Evolutionary conservation across 768 basidiomycete species (phyloP), one percentile per base, ranked within the genome.

Genomic region (Tubosaeta sp.): DNA sequence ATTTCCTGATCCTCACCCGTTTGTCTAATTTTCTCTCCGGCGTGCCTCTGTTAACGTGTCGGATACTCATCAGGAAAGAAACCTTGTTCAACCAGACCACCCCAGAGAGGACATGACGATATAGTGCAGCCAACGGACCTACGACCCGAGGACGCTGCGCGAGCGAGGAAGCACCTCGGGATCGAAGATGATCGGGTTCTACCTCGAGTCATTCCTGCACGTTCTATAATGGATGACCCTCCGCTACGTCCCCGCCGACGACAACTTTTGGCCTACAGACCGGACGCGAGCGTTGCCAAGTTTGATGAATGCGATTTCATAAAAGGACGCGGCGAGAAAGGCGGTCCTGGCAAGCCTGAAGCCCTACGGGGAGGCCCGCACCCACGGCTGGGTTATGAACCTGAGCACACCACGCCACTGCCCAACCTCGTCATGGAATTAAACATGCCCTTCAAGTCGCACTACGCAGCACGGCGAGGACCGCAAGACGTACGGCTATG

Each of bases 131-230:
- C n/a, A n/a, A n/a, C n/a, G n/a, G n/a, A n/a, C n/a, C n/a, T n/a
- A n/a, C n/a, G n/a, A n/a, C n/a, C n/a, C n/a, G n/a, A n/a, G n/a
- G n/a, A n/a, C n/a, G n/a, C n/a, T n/a, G n/a, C n/a, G n/a, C n/a
- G n/a, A n/a, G n/a, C n/a, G n/a, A n/a, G n/a, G n/a, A n/a, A n/a
- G n/a, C n/a, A n/a, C n/a, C n/a, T n/a, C n/a, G n/a, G n/a, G n/a
- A n/a, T n/a, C n/a, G n/a, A n/a, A n/a, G n/a, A n/a, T n/a, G n/a
- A n/a, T n/a, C n/a, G n/a, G n/a, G n/a, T n/a, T n/a, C n/a, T n/a
- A 71, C 36, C 41, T 71, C 13, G 63, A 71, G 44, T 71, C 70
- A 0, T 67, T 69, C 47, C 34, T 57, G 10, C 56, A 60, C 18
- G 25, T 53, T 13, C 27, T 50, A 1, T 34, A 19, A 13, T 50